These are phyloP conservation scores for Cytospora schulzeri DNA, from an alignment of 2,329 filamentous ascomycete genomes.

Conservation along the genomic window DNA sequence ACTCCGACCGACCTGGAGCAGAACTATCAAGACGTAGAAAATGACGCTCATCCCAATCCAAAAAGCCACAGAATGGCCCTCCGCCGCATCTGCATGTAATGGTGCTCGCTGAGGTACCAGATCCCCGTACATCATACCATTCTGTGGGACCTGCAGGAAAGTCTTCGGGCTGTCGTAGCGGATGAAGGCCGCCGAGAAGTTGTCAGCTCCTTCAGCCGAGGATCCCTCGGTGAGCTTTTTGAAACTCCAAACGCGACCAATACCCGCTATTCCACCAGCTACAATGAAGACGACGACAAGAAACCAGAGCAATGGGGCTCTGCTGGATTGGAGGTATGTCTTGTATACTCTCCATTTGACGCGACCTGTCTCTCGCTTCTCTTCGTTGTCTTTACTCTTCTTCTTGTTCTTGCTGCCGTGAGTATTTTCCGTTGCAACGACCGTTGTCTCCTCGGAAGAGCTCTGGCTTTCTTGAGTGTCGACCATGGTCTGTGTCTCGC, in stretches of 20 bases:
- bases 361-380: constrained; percentile 37
- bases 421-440: constrained; percentile 22
- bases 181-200: constrained; percentile 21
- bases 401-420: constrained; percentile 18
- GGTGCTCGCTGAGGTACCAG: constrained; percentile 14
- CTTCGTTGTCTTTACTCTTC: constrained; percentile 32
- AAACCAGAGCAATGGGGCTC: constrained; percentile 35
- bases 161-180: constrained; percentile 17
- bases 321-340: constrained; percentile 38
- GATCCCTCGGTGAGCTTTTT: constrained; percentile 38
- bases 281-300: constrained; percentile 32
- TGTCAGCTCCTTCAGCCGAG: constrained; percentile 25
- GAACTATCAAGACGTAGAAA: constrained; percentile 34
- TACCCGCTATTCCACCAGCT: constrained; percentile 30
- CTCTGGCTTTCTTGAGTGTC: constrained; percentile 22
- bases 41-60: constrained; percentile 37
- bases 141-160: constrained; percentile 26
- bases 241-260: constrained; percentile 38
- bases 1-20: constrained; percentile 30
- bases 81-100: constrained; percentile 8
- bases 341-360: constrained; percentile 40
- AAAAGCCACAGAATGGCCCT: constrained; percentile 29
- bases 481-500: constrained; percentile 25
- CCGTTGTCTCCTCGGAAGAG: constrained; percentile 23
- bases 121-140: constrained; percentile 19